Evolutionary conservation across 805 yeast species (phyloP).

Genomic region (Barnettozyma salicaria): DNA sequence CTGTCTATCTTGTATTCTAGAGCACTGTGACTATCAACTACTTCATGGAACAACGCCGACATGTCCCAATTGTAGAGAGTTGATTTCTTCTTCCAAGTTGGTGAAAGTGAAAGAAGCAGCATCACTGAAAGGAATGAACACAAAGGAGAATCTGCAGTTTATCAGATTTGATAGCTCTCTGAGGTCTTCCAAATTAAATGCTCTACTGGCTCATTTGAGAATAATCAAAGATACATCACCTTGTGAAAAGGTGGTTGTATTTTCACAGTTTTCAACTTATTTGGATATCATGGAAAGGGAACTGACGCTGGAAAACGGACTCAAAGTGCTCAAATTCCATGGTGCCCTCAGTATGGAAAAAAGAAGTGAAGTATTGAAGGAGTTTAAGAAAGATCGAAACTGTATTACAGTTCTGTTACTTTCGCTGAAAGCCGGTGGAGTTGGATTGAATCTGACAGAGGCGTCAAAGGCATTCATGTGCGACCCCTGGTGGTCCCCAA

Average conservation of each 20-base stretch:
- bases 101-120: conserved; percentile 23
- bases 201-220: conserved; percentile 55
- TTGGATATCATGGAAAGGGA: conserved; percentile 69
- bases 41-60: conserved; percentile 37
- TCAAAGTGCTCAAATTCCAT: conserved; percentile 66
- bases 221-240: conserved; percentile 48
- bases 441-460: conserved; percentile 79
- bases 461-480: conserved; percentile 83
- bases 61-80: conserved; percentile 75
- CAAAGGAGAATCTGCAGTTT: conserved; percentile 8
- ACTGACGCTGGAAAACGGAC: conserved; percentile 41
- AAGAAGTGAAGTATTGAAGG: conserved; percentile 52
- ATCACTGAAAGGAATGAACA: conserved; percentile 24
- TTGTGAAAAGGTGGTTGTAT: conserved; percentile 74
- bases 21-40: conserved; percentile 66
- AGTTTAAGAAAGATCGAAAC: conserved; percentile 39
- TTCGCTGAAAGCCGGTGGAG: conserved; percentile 91
- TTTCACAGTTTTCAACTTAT: conserved; percentile 84
- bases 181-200: conserved; percentile 68
- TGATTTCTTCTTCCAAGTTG: conserved; percentile 44
- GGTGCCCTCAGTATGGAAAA: conserved; percentile 68
- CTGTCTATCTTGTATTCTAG: conserved; percentile 66
- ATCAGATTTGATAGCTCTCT: conserved; percentile 25
- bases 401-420: conserved; percentile 49
- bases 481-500: conserved; percentile 98